Evolutionary conservation across 2,329 filamentous ascomycete species (phyloP), one percentile per base, ranked within the genome.

Genomic region (Aspergillus quadricinctus): DNA sequence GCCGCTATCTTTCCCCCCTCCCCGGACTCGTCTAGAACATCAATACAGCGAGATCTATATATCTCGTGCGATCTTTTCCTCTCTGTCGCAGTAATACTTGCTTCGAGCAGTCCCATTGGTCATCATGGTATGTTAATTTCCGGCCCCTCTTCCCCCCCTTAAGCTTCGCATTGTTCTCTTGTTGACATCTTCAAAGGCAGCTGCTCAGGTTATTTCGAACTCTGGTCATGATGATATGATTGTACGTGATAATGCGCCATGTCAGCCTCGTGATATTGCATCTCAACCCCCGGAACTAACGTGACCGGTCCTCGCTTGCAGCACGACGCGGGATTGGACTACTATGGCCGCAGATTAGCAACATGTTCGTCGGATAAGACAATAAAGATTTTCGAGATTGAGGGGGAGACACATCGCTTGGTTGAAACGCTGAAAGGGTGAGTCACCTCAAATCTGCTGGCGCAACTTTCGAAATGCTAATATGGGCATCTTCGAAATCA

Each of bases 181-280:
- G 55, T 57, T 64, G 49, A 62, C 52, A 28, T 53, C 37, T 57
- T 28, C 48, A 43, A 56, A 88, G 86, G 83, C 88, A 57, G 65
- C 70, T 62, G 65, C 70, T 64, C 89, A 92, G 80, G 86, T 90
- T 69, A 92, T 92, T 77, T 84, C 88, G 63, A 92, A 90, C 76
- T 89, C 88, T 60, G 88, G 89, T 72, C 94, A 99, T 81, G 93
- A 97, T 88, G 93, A 97, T 75, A 97, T 97, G 93, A 97, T 99
- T 84, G 93, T 97, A 92, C 71, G 90, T 85, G 53, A 54, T 54
- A 25, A 41, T 50, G 48, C 21, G 23, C 43, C 23, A 7, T 23
- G 21, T 46, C 21, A 11, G 5, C 11, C 21, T 23, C 23, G 6
- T 23, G 43, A 23, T 46, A 6, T 27, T 23, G 11, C 21, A 46